phyloP scores from a whole-genome alignment of 495 filamentous ascomycete species.

The Immersiella caudata region DNA sequence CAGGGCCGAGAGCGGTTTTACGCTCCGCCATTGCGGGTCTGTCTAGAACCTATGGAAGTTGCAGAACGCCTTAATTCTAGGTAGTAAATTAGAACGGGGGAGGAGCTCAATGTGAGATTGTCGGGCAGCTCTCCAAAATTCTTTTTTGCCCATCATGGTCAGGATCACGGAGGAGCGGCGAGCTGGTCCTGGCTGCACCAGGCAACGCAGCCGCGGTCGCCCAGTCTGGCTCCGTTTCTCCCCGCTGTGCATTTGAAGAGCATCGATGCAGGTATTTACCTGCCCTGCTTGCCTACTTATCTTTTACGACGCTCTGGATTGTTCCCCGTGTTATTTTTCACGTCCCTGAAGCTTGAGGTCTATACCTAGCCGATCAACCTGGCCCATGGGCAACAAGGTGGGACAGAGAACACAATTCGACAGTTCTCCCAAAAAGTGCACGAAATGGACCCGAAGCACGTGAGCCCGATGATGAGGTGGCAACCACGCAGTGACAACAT shows the following conservation, averaged over 20 bases:
- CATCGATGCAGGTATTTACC: neutral
- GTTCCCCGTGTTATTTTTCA: too few relatives aligned
- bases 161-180: neutral
- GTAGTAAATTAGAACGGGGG: neutral
- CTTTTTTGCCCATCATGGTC: neutral
- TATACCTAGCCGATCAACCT: neutral
- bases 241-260: neutral
- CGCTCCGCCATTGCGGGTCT: neutral
- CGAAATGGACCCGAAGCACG: neutral
- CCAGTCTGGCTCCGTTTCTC: neutral
- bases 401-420: neutral
- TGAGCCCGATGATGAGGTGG: neutral
- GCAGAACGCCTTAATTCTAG: neutral
- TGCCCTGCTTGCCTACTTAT: neutral
- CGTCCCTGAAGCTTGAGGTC: too few relatives aligned
- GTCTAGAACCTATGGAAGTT: neutral
- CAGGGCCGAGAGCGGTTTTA: neutral
- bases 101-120: neutral
- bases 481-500: neutral
- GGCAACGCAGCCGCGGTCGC: neutral
- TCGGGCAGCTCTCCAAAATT: neutral
- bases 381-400: neutral
- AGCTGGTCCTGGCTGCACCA: neutral
- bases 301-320: too few relatives aligned
- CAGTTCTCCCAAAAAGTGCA: neutral